phyloP scores from a whole-genome alignment of 768 basidiomycete species.

The Leccinum subgranulosum region DNA sequence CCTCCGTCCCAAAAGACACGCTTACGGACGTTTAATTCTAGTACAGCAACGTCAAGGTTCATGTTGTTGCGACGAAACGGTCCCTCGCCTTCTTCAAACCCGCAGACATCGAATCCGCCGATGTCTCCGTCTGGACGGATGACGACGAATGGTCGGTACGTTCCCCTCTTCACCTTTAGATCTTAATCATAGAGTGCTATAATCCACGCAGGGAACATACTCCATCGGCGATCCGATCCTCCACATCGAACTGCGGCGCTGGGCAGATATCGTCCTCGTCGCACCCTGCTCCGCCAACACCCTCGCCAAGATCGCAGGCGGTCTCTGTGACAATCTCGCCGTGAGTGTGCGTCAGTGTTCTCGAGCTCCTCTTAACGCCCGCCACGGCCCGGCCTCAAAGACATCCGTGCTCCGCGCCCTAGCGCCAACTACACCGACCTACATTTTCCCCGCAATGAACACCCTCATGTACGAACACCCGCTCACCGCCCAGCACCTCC shows the following conservation, averaged over 20 bases:
- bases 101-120: slow-evolving; percentile 28
- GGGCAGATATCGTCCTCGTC: slow-evolving; percentile 95
- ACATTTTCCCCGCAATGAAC: slow-evolving; percentile 97
- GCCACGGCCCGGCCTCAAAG: slow-evolving; percentile 29
- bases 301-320: slow-evolving; percentile 86
- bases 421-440: slow-evolving; percentile 80
- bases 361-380: background rate
- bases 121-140: background rate
- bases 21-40: slow-evolving; percentile 28
- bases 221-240: slow-evolving; percentile 88
- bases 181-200: too few relatives aligned
- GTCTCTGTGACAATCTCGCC: slow-evolving; percentile 88
- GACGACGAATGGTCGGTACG: background rate
- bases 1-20: background rate
- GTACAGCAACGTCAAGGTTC: slow-evolving; percentile 73
- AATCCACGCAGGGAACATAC: slow-evolving; percentile 52
- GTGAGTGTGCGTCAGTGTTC: slow-evolving; percentile 32
- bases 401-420: slow-evolving; percentile 83
- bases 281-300: slow-evolving; percentile 98
- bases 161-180: background rate
- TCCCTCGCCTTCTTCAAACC: slow-evolving; percentile 75
- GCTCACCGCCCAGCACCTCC: slow-evolving; percentile 81
- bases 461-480: slow-evolving; percentile 97
- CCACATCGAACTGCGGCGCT: slow-evolving; percentile 90
- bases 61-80: slow-evolving; percentile 79